Evolutionary conservation across 164 flowering plant genomes (phyloP).

Genomic region (Nelumbo lutea): DNA sequence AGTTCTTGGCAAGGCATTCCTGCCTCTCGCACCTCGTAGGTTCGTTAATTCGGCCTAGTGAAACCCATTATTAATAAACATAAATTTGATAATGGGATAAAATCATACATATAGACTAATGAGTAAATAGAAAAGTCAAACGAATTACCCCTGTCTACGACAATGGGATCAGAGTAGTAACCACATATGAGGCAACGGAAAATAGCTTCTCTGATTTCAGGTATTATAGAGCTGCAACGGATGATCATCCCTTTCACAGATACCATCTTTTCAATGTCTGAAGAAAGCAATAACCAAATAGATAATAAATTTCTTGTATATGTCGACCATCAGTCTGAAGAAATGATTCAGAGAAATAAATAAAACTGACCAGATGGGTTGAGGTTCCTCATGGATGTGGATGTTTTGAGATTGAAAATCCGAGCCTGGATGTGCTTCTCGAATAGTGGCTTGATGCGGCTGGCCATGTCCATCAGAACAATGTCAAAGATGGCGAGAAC

Average conservation of each 20-base stretch:
- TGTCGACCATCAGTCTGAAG: too few relatives aligned
- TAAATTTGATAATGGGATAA: background rate
- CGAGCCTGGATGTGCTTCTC: slow-evolving; percentile 91
- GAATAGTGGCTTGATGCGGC: slow-evolving; percentile 49
- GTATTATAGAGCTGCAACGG: slow-evolving; percentile 85
- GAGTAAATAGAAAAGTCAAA: background rate
- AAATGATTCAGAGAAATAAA: background rate
- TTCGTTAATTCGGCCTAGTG: slow-evolving; percentile 72
- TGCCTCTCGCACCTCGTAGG: slow-evolving; percentile 63
- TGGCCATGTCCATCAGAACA: slow-evolving; percentile 86
- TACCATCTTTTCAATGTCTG: slow-evolving; percentile 94
- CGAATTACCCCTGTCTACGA: slow-evolving; percentile 79
- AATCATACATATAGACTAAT: background rate
- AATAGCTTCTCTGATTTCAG: slow-evolving; percentile 91
- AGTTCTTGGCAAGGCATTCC: slow-evolving; percentile 76
- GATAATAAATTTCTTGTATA: too few relatives aligned
- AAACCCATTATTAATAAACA: slow-evolving; percentile 9
- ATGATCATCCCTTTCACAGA: slow-evolving; percentile 96
- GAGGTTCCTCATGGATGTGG: slow-evolving; percentile 80
- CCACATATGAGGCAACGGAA: slow-evolving; percentile 93
- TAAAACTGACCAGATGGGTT: slow-evolving; percentile 81
- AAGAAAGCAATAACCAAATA: background rate
- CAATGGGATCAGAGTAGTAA: slow-evolving; percentile 69
- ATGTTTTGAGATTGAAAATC: slow-evolving; percentile 66
- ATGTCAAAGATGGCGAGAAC: slow-evolving; percentile 96